Evolutionary conservation across 345 rosid genomes (phyloP).

Genomic region (Limnanthes douglasii): DNA sequence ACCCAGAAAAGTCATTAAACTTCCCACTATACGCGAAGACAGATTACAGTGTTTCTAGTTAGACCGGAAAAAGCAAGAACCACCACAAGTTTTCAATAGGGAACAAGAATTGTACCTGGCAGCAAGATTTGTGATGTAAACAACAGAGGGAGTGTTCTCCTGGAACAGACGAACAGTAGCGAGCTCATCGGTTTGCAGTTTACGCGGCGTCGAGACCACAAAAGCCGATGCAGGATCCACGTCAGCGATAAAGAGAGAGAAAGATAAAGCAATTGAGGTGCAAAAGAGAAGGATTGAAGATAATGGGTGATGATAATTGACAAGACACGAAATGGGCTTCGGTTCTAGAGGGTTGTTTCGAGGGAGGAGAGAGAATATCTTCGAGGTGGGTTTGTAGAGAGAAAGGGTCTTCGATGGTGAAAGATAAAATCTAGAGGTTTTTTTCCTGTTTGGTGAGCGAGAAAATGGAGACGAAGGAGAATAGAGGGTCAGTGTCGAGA

Average conservation of each 20-base stretch:
- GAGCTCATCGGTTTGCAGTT: conserved; percentile 73
- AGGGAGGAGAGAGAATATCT: conserved; percentile 11
- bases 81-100: background rate
- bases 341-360: conserved; percentile 5
- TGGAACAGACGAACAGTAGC: conserved; percentile 86
- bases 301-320: conserved; percentile 9
- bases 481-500: conserved; percentile 27
- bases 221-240: conserved; percentile 57
- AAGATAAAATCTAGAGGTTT: conserved; percentile 4
- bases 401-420: conserved; percentile 7
- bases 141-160: conserved; percentile 95
- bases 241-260: conserved; percentile 34
- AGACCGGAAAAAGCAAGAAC: background rate
- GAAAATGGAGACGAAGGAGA: conserved; percentile 18
- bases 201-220: conserved; percentile 49
- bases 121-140: conserved; percentile 89
- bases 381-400: conserved; percentile 7
- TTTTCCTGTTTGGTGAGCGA: conserved; percentile 22
- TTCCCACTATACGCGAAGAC: background rate
- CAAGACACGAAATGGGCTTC: background rate
- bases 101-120: conserved; percentile 24
- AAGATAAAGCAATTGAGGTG: conserved; percentile 55
- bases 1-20: background rate
- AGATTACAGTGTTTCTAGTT: background rate
- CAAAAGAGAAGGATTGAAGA: conserved; percentile 41